Evolutionary conservation across 176 grass and related monocot species (phyloP).

Genomic region (Oryza coarctata): DNA sequence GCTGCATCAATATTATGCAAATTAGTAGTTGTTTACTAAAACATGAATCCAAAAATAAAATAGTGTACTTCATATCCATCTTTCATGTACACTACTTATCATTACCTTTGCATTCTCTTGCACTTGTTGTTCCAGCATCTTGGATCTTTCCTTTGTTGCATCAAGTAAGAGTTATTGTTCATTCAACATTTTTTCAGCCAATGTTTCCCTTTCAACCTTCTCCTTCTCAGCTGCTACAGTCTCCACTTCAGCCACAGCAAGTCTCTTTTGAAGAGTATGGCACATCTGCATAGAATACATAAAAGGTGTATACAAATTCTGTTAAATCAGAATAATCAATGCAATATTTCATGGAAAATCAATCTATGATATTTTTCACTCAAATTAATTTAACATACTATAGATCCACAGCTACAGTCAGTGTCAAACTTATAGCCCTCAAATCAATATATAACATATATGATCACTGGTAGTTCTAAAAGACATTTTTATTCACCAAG

Average conservation of each 20-base stretch:
- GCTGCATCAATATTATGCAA: slow-evolving; percentile 53
- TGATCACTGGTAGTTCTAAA: background rate
- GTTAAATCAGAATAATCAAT: background rate
- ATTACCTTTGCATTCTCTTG: slow-evolving; percentile 68
- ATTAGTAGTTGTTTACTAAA: slow-evolving; percentile 6
- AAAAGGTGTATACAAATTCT: background rate
- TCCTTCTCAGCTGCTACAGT: slow-evolving; percentile 44
- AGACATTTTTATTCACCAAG: background rate
- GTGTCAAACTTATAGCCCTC: background rate
- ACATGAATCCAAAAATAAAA: background rate
- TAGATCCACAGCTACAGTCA: background rate
- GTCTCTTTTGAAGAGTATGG: slow-evolving; percentile 53
- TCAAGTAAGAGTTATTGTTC: slow-evolving; percentile 55
- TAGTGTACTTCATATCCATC: background rate
- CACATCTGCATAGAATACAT: slow-evolving; percentile 45
- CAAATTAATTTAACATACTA: no score
- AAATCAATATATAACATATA: background rate
- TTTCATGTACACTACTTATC: background rate
- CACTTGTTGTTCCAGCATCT: slow-evolving; percentile 58
- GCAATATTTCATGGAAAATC: background rate
- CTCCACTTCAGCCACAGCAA: slow-evolving; percentile 42
- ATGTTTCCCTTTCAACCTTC: slow-evolving; percentile 52
- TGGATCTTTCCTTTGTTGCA: slow-evolving; percentile 49
- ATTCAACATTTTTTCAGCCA: slow-evolving; percentile 40
- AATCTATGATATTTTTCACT: background rate